Conservation (phyloP, 352 stramenopile species). For the Globisporangium nunn region DNA sequence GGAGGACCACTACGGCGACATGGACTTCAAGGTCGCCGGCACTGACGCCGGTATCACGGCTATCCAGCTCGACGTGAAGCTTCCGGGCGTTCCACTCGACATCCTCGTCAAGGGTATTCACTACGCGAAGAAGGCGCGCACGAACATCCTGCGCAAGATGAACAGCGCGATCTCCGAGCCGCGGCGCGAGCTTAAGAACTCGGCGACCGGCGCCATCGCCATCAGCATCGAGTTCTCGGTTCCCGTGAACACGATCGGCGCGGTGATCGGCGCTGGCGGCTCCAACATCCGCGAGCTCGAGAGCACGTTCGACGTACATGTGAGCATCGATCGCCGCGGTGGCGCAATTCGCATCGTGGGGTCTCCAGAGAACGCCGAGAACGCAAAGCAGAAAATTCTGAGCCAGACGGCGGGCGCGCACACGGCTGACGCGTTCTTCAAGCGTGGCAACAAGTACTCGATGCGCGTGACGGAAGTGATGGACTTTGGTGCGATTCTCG, state of each 20-base stretch:
- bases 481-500: conserved; percentile 93
- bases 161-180: conserved; percentile 52
- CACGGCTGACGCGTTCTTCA: conserved; percentile 54
- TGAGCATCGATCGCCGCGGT: conserved; percentile 79
- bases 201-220: conserved; percentile 27
- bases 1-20: conserved; percentile 97
- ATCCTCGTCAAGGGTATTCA: conserved; percentile 85
- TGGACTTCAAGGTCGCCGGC: conserved; percentile 98
- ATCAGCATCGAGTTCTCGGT: conserved; percentile 59
- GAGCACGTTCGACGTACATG: conserved; percentile 38
- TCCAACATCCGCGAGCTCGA: conserved; percentile 74
- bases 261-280: conserved; percentile 69
- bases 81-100: conserved; percentile 76
- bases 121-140: conserved; percentile 73
- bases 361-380: conserved; percentile 53
- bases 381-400: conserved; percentile 69
- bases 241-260: conserved; percentile 43
- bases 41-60: conserved; percentile 90
- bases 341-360: conserved; percentile 88
- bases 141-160: conserved; percentile 85
- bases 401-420: conserved; percentile 22
- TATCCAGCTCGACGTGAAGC: conserved; percentile 96
- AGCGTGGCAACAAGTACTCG: conserved; percentile 85
- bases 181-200: conserved; percentile 44
- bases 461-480: conserved; percentile 92